Percentiles rank a stretch among this genome's conserved stretches.
These are phyloP conservation scores for Monilinia fructicola DNA, from an alignment of 2,329 filamentous ascomycete species.

Conservation along the genomic window DNA sequence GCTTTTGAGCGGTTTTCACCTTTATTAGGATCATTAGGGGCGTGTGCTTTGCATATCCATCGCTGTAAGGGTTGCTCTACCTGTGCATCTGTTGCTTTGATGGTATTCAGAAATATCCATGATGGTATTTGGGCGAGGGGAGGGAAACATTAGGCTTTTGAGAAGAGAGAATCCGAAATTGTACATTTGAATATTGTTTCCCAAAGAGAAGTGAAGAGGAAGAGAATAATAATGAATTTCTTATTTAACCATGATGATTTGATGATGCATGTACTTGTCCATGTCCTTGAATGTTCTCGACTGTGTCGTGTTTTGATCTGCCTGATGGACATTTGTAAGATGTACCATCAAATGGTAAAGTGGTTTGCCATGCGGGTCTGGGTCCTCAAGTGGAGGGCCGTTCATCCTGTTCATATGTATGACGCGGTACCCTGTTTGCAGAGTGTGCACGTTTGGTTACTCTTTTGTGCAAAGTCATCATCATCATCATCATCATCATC, in stretches of 20 bases:
- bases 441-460: background rate
- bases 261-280: background rate
- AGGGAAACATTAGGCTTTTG: slow-evolving; percentile 27
- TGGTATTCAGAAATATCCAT: slow-evolving; percentile 16
- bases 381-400: background rate
- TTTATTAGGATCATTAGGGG: slow-evolving; percentile 28
- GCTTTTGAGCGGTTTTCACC: slow-evolving; percentile 35
- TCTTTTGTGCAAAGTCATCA: background rate
- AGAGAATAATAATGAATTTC: slow-evolving; percentile 24
- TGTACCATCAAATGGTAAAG: background rate
- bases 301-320: background rate
- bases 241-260: slow-evolving; percentile 9
- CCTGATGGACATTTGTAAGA: background rate
- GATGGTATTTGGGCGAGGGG: slow-evolving; percentile 14
- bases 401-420: too few relatives aligned
- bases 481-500: too few relatives aligned
- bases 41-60: slow-evolving; percentile 29
- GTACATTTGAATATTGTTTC: slow-evolving; percentile 34
- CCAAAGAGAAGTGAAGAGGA: slow-evolving; percentile 10
- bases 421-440: background rate
- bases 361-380: background rate
- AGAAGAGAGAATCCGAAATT: slow-evolving; percentile 35
- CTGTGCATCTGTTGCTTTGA: slow-evolving; percentile 14
- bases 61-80: slow-evolving; percentile 15
- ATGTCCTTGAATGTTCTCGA: background rate